phyloP scores from a whole-genome alignment of 495 filamentous ascomycete genomes.

The Podospora didyma region DNA sequence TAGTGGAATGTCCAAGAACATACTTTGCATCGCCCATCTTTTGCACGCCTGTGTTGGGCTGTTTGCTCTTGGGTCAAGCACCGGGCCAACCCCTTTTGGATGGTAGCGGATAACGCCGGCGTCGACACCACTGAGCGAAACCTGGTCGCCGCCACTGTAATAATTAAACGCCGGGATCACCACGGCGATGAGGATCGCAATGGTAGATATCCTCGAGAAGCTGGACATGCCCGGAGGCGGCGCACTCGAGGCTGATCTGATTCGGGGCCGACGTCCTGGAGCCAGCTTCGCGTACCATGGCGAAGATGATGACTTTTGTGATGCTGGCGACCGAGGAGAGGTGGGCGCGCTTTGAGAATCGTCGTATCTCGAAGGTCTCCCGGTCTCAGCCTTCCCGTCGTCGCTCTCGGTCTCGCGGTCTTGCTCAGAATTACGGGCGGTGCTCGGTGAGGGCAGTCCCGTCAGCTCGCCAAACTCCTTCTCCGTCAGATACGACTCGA shows the following conservation, averaged over 20 bases:
- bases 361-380: constrained; percentile 3
- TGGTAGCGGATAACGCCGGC: constrained; percentile 39
- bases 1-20: constrained; percentile 4
- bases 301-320: constrained; percentile 7
- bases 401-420: constrained; percentile 7
- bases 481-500: constrained; percentile 13
- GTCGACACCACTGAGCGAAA: constrained; percentile 37
- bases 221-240: constrained; percentile 35
- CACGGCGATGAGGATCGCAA: constrained; percentile 51
- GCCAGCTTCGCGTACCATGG: constrained; percentile 33
- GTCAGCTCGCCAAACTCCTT: constrained; percentile 24
- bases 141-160: constrained; percentile 31
- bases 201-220: constrained; percentile 41
- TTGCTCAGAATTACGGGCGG: neutral
- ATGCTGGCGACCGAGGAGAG: constrained; percentile 14
- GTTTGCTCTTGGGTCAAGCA: constrained; percentile 34
- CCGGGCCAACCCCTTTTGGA: constrained; percentile 17
- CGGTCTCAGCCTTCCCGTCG: constrained; percentile 10
- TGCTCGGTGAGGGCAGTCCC: constrained; percentile 17
- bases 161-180: constrained; percentile 45
- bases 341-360: constrained; percentile 2
- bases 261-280: constrained; percentile 33
- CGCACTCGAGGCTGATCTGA: constrained; percentile 37
- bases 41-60: constrained; percentile 57
- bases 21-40: constrained; percentile 66